These are phyloP conservation scores for Zoysia pacifica DNA, from an alignment of 176 grass and related monocot genomes.

Conservation along the genomic window DNA sequence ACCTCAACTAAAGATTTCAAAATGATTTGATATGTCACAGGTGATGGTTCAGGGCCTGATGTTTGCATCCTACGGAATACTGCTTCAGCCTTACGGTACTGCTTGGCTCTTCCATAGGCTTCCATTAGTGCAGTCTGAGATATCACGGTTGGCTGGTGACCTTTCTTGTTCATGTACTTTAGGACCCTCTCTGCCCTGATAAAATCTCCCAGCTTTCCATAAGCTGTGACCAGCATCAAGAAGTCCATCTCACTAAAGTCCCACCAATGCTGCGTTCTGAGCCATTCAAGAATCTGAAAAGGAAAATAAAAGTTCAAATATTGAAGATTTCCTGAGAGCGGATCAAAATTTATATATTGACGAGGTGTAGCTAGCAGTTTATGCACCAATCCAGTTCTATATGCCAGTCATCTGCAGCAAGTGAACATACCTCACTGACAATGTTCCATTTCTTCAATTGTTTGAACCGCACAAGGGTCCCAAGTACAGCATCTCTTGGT, in stretches of 20 bases:
- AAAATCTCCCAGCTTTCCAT: conserved; percentile 83
- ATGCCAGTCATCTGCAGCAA: conserved; percentile 12
- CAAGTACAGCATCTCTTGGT: conserved; percentile 74
- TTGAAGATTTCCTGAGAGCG: background rate
- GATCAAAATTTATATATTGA: background rate
- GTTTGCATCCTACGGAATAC: conserved; percentile 90
- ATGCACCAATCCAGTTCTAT: conserved; percentile 9
- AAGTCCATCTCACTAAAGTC: conserved; percentile 88
- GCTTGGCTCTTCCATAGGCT: conserved; percentile 82
- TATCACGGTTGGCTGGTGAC: conserved; percentile 74
- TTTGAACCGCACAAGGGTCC: conserved; percentile 84
- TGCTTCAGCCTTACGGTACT: conserved; percentile 79
- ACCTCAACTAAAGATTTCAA: conserved; percentile 91
- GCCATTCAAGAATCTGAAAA: conserved; percentile 94
- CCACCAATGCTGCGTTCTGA: conserved; percentile 95
- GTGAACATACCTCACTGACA: conserved; percentile 74
- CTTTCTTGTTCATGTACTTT: conserved; percentile 86
- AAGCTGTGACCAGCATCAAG: conserved; percentile 93
- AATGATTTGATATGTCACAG: conserved; percentile 92
- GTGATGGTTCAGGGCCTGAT: conserved; percentile 80
- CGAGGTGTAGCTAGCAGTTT: background rate
- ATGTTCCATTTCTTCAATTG: conserved; percentile 91
- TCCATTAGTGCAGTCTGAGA: conserved; percentile 95
- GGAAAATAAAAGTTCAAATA: conserved; percentile 9
- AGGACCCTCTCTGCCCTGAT: conserved; percentile 73